A percentile compares a stretch with the other conserved stretches of the same genome.
Evolutionary conservation across 2,329 filamentous ascomycete species (phyloP).

Genomic region (Cladosporium sp.): DNA sequence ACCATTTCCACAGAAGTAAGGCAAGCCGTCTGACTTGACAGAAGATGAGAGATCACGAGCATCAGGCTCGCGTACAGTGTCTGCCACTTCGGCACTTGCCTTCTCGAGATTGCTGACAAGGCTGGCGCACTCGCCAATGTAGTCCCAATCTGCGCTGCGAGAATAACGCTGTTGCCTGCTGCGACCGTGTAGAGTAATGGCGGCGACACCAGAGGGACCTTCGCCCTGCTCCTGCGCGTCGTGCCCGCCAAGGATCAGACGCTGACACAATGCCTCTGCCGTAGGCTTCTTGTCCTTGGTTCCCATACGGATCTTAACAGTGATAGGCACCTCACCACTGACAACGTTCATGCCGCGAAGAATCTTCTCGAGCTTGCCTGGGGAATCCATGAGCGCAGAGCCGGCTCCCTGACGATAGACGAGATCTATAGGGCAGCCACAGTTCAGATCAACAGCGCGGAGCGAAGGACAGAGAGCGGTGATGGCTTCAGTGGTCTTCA

Average conservation of each 20-base stretch:
- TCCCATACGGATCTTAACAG: constrained; percentile 91
- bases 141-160: constrained; percentile 87
- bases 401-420: constrained; percentile 86
- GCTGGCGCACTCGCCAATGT: constrained; percentile 86
- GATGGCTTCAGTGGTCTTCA: constrained; percentile 83
- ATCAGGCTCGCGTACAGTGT: constrained; percentile 79
- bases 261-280: constrained; percentile 77
- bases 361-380: constrained; percentile 88
- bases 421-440: constrained; percentile 94
- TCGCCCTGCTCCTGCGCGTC: constrained; percentile 66
- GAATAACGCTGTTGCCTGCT: constrained; percentile 95
- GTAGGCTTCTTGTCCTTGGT: constrained; percentile 77
- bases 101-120: constrained; percentile 79
- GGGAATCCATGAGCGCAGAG: constrained; percentile 86
- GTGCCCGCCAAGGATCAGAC: constrained; percentile 75
- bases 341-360: constrained; percentile 94
- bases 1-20: constrained; percentile 91
- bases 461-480: constrained; percentile 76
- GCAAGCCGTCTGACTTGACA: constrained; percentile 57
- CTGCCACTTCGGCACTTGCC: constrained; percentile 63
- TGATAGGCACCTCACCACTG: constrained; percentile 86
- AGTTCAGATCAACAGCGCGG: constrained; percentile 92
- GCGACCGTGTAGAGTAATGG: constrained; percentile 92
- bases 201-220: constrained; percentile 81
- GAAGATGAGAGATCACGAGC: constrained; percentile 68